Conservation (phyloP, 176 grass and related monocot species). For the Neostapfia colusana region DNA sequence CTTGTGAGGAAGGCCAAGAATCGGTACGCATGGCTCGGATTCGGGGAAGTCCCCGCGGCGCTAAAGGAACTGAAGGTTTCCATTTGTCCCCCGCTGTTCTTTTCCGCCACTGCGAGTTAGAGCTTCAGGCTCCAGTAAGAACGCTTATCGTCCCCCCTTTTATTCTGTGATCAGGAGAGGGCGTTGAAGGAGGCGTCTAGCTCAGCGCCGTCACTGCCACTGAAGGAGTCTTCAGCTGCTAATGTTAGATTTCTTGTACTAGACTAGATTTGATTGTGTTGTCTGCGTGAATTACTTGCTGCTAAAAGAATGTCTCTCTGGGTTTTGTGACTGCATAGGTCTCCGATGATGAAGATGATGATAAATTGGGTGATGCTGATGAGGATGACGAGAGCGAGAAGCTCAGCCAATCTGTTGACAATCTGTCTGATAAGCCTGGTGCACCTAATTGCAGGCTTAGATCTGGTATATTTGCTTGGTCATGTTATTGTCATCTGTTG, state of each 20-base stretch:
- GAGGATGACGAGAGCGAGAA: constrained; percentile 61
- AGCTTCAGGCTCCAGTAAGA: neutral
- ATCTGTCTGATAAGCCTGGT: constrained; percentile 38
- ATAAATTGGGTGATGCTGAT: constrained; percentile 44
- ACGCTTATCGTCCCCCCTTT: neutral
- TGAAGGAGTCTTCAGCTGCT: constrained; percentile 38
- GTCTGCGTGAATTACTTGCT: neutral
- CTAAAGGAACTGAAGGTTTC: constrained; percentile 71
- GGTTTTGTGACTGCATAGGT: constrained; percentile 35
- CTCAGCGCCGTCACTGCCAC: neutral
- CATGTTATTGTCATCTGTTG: neutral
- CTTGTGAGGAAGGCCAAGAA: constrained; percentile 86
- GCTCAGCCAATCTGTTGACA: constrained; percentile 30
- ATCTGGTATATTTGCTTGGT: constrained; percentile 51
- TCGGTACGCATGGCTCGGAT: constrained; percentile 82
- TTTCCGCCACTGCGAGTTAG: neutral
- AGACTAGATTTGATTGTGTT: neutral
- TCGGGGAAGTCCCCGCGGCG: constrained; percentile 64
- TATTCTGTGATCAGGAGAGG: constrained; percentile 47
- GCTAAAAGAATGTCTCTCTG: neutral
- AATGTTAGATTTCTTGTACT: constrained; percentile 37
- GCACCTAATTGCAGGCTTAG: constrained; percentile 34
- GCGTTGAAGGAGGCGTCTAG: constrained; percentile 43
- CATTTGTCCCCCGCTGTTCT: neutral
- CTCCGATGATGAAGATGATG: constrained; percentile 70